Evolutionary conservation across 2,329 filamentous ascomycete species (phyloP).

Genomic region (Calonectria hongkongensis): DNA sequence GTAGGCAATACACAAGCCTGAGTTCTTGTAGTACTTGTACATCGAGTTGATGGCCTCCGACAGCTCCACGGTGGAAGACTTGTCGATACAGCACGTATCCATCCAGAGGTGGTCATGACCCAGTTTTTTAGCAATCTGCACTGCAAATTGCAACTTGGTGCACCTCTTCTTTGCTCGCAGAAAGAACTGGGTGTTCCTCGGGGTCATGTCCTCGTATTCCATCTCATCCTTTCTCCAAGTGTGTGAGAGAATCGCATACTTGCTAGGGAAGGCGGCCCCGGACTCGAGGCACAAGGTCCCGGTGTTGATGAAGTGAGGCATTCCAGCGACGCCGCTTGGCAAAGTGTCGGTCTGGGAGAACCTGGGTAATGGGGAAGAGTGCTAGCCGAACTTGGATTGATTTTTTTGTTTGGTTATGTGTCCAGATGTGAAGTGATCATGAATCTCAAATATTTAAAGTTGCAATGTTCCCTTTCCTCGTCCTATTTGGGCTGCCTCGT

Average conservation of each 20-base stretch:
- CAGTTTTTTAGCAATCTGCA: slow-evolving; percentile 10
- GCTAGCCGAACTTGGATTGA: not conserved
- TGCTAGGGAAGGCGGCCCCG: not conserved
- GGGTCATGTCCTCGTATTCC: slow-evolving; percentile 11
- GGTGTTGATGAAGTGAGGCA: slow-evolving; percentile 28
- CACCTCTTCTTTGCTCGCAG: not conserved
- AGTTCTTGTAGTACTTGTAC: slow-evolving; percentile 12
- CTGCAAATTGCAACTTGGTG: slow-evolving; percentile 3
- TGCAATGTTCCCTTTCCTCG: not conserved
- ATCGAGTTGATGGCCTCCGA: slow-evolving; percentile 23
- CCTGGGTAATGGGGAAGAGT: not conserved
- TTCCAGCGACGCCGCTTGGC: not conserved
- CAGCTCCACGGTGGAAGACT: not conserved
- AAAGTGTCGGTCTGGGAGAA: not conserved
- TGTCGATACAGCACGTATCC: slow-evolving; percentile 19
- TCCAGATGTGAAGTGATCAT: not conserved
- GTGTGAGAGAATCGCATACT: slow-evolving; percentile 21
- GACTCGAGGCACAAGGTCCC: slow-evolving; percentile 12
- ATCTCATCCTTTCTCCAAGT: slow-evolving; percentile 15
- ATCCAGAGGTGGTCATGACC: slow-evolving; percentile 21
- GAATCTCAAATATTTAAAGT: not conserved
- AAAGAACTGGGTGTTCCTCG: not conserved
- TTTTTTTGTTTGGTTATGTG: not conserved
- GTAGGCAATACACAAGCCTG: slow-evolving; percentile 14
- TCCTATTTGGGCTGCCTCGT: not conserved